Evolutionary conservation across 345 rosid species (phyloP).

Genomic region (Eucalyptus leucophloia): DNA sequence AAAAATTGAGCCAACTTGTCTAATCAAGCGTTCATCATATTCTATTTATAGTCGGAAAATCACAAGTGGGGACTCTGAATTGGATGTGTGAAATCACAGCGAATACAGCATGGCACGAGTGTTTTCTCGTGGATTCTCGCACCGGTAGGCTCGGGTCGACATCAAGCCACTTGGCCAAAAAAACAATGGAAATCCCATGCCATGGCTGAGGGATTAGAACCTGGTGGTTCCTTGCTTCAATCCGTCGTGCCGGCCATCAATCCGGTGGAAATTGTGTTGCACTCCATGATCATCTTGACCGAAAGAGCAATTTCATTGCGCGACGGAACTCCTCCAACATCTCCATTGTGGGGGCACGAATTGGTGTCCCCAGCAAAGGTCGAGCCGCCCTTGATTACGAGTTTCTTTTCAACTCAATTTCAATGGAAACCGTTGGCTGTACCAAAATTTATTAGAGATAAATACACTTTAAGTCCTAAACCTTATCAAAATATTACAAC

Average conservation of each 20-base stretch:
- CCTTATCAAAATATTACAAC: no score
- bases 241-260: neutral
- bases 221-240: neutral
- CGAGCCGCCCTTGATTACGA: neutral
- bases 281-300: neutral
- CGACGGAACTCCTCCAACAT: neutral
- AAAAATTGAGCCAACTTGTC: neutral
- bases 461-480: neutral
- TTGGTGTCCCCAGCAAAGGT: neutral
- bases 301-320: neutral
- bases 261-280: neutral
- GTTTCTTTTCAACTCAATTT: neutral
- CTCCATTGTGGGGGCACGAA: neutral
- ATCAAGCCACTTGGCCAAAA: neutral
- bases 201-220: neutral
- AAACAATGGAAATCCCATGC: neutral
- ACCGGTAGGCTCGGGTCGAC: neutral
- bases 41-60: neutral
- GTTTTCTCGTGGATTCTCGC: neutral
- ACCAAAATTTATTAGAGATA: neutral
- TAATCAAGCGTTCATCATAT: neutral
- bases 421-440: accelerated
- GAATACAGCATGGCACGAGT: neutral
- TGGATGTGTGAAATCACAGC: neutral
- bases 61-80: neutral